Evolutionary conservation across 768 basidiomycete species (phyloP), one percentile per base, ranked within the genome.

Genomic region (Hericium erinaceus): DNA sequence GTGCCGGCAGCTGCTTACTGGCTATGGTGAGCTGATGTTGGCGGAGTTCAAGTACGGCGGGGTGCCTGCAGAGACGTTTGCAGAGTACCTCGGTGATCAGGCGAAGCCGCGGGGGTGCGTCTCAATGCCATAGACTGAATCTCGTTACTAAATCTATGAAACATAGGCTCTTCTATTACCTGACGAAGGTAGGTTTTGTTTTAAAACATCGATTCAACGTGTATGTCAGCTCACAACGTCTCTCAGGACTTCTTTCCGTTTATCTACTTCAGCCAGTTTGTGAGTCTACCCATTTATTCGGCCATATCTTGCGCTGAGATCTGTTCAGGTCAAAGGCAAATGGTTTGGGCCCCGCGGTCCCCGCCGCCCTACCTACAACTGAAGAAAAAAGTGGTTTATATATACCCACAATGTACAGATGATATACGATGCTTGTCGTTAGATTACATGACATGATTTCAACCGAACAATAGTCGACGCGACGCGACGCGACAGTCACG

Each of bases 31-130:
- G 70, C 70, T 90, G 44, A 80, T 98, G 82, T 77, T 98, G 55
- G 87, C 90, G 26, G 95, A 98, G 70, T 98, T 98, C 79, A 91
- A 89, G 69, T 99, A 98, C 70, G 94, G 91, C 15, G 73, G 86
- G 1, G 81, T 85, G 66, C 90, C 93, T 1, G 85, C 92, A 64
- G 95, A 98, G 73, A 81, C 89, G 0, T 98, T 99, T 66, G 72
- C 79, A 15, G 66, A 70, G 2, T 73, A 80, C 64, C 72, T 92
- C 22, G 81, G 81, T 37, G 84, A 95, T 67, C 94, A 97, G 72
- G 69, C 75, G n/a, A 82, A 79, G 58, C 86, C 85, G 39, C 79
- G 85, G 65, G 78, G 85, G 91, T 89, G 60, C 59, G 78, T 72
- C 41, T 49, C 20, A 28, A 48, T 48, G 38, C 13, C 51, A 33